Base-by-base conservation (phyloP, 352 stramenopile species). In the Pythium phragmitis region DNA sequence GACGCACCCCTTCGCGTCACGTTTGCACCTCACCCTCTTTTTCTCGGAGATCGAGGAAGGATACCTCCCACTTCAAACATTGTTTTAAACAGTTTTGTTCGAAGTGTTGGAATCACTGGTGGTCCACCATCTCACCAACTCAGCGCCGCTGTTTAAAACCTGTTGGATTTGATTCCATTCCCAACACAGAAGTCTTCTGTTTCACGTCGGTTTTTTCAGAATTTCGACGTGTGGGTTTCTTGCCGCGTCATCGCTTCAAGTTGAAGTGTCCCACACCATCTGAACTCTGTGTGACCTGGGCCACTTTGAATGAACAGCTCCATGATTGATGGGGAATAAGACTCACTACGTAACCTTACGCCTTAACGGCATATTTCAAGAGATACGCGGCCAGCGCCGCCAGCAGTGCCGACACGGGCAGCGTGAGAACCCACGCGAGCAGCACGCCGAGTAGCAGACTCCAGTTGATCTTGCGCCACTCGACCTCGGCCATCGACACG, bases 401-500 rank as follows among this genome's bases (percentile, higher is more conserved):
- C 5, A 78, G 48, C 0, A 57, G 34, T 14, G 47, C 70, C 8
- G 66, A 30, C 16, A 63, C 47, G 7, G 73, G 73, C n/a, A 80
- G 45, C 21, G 73, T 80, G 42, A 73, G 33, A 14, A 75, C 3
- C 69, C 69, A 80, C 41, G 66, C 63, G 16, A 68, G 7, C 12
- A 63, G 43, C 12, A 80, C 62, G 11, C 53, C 37, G 5, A 48
- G 47, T 39, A 77, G 45, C 42, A 75, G 60, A 4, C 58, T 63
- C 39, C 67, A 73, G 6, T 72, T 65, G 57, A 80, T 57, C 28
- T 73, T 68, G 43, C 66, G 39, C 28, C 50, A 67, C 26, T 59
- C 69, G 17, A 60, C 41, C 43, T 63, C 63, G 9, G 73, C 63
- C 8, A 82, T 59, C 36, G 68, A 73, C 21, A 85, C 65, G 47